These are phyloP conservation scores for Fusarium mexicanum DNA, from an alignment of 2,329 filamentous ascomycete genomes.

Conservation along the genomic window DNA sequence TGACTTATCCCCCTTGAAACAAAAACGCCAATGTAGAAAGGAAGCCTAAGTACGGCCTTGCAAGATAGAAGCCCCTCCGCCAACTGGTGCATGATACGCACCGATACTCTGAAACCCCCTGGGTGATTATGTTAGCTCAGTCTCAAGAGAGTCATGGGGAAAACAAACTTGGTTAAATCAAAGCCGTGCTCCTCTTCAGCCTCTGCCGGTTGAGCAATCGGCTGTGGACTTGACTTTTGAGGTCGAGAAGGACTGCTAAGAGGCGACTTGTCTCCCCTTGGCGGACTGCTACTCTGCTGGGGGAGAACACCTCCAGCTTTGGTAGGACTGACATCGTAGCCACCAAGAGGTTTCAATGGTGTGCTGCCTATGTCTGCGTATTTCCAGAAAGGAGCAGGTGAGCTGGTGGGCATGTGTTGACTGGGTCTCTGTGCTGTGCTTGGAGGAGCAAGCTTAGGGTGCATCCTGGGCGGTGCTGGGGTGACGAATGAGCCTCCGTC, in stretches of 20 bases:
- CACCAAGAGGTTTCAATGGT: constrained; percentile 62
- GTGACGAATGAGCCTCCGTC: constrained; percentile 72
- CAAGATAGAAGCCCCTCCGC: constrained; percentile 57
- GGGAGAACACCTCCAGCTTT: constrained; percentile 57
- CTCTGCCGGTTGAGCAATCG: constrained; percentile 46
- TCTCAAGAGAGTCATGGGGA: not conserved
- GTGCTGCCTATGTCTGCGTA: constrained; percentile 82
- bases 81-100: constrained; percentile 67
- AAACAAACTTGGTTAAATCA: constrained; percentile 65
- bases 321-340: constrained; percentile 68
- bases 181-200: constrained; percentile 63
- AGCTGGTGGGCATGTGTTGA: constrained; percentile 86
- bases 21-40: constrained; percentile 5
- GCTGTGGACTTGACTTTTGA: constrained; percentile 45
- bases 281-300: constrained; percentile 68
- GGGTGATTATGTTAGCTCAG: constrained; percentile 17
- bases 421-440: constrained; percentile 84
- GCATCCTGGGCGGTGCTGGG: constrained; percentile 76
- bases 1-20: constrained; percentile 12
- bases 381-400: constrained; percentile 89
- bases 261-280: constrained; percentile 60
- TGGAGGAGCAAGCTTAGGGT: constrained; percentile 79
- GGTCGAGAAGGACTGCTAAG: constrained; percentile 61
- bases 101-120: constrained; percentile 74
- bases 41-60: constrained; percentile 46